A percentile compares a stretch with the other conserved stretches of the same genome.
These are phyloP conservation scores for Endothia cerciana DNA, from an alignment of 2,329 filamentous ascomycete species.

Conservation along the genomic window DNA sequence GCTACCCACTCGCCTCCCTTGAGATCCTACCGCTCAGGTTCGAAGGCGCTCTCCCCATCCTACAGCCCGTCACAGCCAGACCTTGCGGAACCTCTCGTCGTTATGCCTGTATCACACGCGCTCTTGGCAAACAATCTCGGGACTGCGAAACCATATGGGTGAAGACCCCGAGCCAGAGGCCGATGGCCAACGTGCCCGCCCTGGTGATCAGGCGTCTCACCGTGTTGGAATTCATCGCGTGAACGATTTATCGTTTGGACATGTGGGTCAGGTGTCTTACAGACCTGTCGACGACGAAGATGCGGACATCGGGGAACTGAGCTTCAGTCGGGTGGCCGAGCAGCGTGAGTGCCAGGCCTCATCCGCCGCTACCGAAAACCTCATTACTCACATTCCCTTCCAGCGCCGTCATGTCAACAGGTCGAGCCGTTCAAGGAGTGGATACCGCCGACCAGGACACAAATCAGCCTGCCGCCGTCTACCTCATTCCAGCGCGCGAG, in stretches of 20 bases:
- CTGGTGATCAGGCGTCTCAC: conserved; percentile 18
- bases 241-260: conserved; percentile 56
- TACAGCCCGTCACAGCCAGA: background rate
- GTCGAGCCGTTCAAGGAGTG: conserved; percentile 36
- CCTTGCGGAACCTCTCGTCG: conserved; percentile 11
- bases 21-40: background rate
- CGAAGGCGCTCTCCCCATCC: background rate
- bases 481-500: conserved; percentile 34
- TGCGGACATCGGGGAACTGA: conserved; percentile 43
- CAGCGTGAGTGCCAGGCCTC: conserved; percentile 33
- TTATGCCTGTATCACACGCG: conserved; percentile 22
- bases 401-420: conserved; percentile 29
- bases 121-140: conserved; percentile 13
- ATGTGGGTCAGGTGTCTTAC: conserved; percentile 55
- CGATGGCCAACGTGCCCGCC: conserved; percentile 10
- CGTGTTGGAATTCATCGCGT: conserved; percentile 40
- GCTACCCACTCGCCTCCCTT: conserved; percentile 1
- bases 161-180: conserved; percentile 26
- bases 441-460: conserved; percentile 32
- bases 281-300: conserved; percentile 37
- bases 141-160: conserved; percentile 33
- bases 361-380: background rate
- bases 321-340: conserved; percentile 38
- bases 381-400: conserved; percentile 12
- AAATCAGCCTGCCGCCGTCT: background rate